Base-by-base conservation (phyloP, 305 asterid genomes). In the Fraxinus latifolia region DNA sequence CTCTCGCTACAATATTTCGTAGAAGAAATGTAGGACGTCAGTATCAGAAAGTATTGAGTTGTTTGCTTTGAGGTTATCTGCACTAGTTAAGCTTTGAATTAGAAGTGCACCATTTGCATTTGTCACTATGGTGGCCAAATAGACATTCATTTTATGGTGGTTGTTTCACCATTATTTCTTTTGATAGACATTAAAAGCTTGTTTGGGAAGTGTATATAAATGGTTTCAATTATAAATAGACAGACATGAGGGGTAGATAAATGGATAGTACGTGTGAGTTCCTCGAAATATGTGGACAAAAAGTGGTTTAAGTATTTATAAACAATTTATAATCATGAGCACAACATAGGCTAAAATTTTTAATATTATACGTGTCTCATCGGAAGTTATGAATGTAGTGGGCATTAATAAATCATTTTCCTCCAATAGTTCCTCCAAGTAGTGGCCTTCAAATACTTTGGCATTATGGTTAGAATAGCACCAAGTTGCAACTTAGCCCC, bases 81-180 rank as follows among this genome's bases (percentile, higher is more conserved):
- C 74, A 74, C 55, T 75, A 60, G 25, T 11, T 80, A 97, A 93
- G 82, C 89, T 82, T 27, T 95, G 92, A 65, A 80, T 83, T 2
- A 92, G 94, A 71, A 87, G 74, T 6, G 67, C 67, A 55, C 62
- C 23, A 50, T 50, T 55, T 17, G 67, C 67, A 55, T 55, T 50
- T 50, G 62, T n/a, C 62, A 50, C 23, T 1, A 50, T 50, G 62
- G 62, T 5, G 21, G 62, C 23, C 62, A 50, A 50, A 50, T 50
- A 50, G 62, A 50, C 3, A 4, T 50, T 50, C 62, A 50, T 50
- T 50, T 50, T 50, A 50, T 50, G 62, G 23, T 50, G 62, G 62
- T 15, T 0, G 62, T 50, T 50, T 50, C 62, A n/a, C 23, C 62
- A 50, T 50, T 15, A 50, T 50, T n/a, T 50, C 2, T 50, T 50